Base-by-base conservation (phyloP, 2,329 filamentous ascomycete genomes). In the Calonectria pauciramosa region DNA sequence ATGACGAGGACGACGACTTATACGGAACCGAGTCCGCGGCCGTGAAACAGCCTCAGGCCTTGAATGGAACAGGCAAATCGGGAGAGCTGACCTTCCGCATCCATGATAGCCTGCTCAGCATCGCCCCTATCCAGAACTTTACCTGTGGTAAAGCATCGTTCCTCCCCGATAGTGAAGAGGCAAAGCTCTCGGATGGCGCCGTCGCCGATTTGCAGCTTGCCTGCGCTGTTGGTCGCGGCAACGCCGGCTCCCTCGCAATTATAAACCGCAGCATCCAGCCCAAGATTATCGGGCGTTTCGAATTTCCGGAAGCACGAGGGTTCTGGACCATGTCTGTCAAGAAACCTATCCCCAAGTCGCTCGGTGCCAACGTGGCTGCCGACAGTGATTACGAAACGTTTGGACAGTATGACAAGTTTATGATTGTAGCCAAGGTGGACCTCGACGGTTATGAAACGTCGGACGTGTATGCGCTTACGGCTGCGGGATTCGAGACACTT, bases 311-410 rank as follows among this genome's bases (percentile, higher is more conserved):
- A 78, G 94, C 94, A 1, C 90, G 93, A 72, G 93, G 93, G 1
- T 90, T 97, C 73, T 99, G 96, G 96, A 94, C 95, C 56, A 91
- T 98, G 81, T 91, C 89, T 76, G 93, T 91, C 13, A 93, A 92
- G 76, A 94, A 92, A 80, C 89, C 93, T 18, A 86, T 91, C n/a
- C 89, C 92, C 1, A 93, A 93, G 80, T 88, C 88, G 1, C 81
- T 93, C 18, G 89, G 89, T 5, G 84, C 87, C 11, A 87, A 87
- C 16, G 84, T 90, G 2, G 86, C 89, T 3, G 86, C 90, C 2
- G 86, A 86, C 2, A 87, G 85, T n/a, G 91, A 93, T 73, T 91
- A 90, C 75, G 90, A 90, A 56, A 85, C 87, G 1, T 89, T 92
- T 52, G 89, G 90, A 4, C 91, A 93, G 77, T 93, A 93, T 78